Evolutionary conservation across 805 yeast species (phyloP).

Genomic region (Candida ulmi): DNA sequence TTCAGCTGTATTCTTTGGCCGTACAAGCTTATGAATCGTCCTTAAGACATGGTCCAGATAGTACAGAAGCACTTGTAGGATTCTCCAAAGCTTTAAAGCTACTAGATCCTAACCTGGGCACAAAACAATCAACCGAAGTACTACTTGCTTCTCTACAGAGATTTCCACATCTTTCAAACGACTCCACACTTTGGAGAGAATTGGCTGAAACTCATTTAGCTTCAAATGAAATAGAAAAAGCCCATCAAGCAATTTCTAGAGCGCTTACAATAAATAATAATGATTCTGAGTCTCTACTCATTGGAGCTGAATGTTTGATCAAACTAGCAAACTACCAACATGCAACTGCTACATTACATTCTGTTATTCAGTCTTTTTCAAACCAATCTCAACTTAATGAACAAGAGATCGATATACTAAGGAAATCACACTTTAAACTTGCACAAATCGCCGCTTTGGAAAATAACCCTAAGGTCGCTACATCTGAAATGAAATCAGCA

Average conservation of each 20-base stretch:
- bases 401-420: slow-evolving; percentile 39
- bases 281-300: slow-evolving; percentile 42
- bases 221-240: slow-evolving; percentile 43
- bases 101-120: slow-evolving; percentile 8
- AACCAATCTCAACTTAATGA: slow-evolving; percentile 21
- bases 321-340: slow-evolving; percentile 37
- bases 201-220: slow-evolving; percentile 46
- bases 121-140: slow-evolving; percentile 17
- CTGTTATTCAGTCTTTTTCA: slow-evolving; percentile 34
- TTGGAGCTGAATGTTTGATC: slow-evolving; percentile 43
- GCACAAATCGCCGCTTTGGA: slow-evolving; percentile 50
- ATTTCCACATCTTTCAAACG: slow-evolving; percentile 33
- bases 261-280: slow-evolving; percentile 32
- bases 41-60: slow-evolving; percentile 19
- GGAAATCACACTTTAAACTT: slow-evolving; percentile 49
- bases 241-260: slow-evolving; percentile 42
- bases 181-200: slow-evolving; percentile 39
- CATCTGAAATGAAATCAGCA: slow-evolving; percentile 44
- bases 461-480: slow-evolving; percentile 43
- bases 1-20: slow-evolving; percentile 14
- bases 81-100: slow-evolving; percentile 12
- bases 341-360: slow-evolving; percentile 42
- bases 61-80: slow-evolving; percentile 13
- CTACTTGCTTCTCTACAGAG: slow-evolving; percentile 16
- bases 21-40: slow-evolving; percentile 19